Base-by-base conservation (phyloP, 768 basidiomycete species). In the Boletus reticulatus region DNA sequence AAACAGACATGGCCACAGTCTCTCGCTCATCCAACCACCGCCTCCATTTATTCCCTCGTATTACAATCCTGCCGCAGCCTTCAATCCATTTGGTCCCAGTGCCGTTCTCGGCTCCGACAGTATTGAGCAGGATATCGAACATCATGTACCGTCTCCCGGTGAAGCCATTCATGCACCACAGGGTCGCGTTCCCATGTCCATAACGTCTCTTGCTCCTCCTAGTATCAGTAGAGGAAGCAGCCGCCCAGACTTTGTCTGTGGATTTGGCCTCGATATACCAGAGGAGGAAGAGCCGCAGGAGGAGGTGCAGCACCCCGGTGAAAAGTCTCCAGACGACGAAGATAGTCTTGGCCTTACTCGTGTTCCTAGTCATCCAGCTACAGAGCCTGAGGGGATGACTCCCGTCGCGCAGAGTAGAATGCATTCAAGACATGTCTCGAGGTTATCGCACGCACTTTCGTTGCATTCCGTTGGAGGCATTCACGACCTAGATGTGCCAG, bases 211-310 rank as follows among this genome's bases (percentile, higher is more conserved):
- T 38, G 76, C 75, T 8, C 76, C 80, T 29, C 78, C 78, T 12
- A 60, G 38, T 62, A 76, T 47, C 57, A 77, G 53, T 69, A 77
- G 37, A 62, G 78, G 43, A 76, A 78, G 80, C 53, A 84, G 78
- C 43, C 78, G 83, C 36, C 83, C 87, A 6, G 90, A 94, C 69
- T 94, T 92, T 65, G 72, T 74, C 47, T 80, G 86, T 57, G 91
- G 91, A 6, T 94, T 93, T 71, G 89, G 91, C 12, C 66, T 94
- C 53, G 89, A 93, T 57, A 82, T 84, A 54, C 85, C 89, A 4
- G 84, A 89, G 56, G 89, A 91, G 64, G 84, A 81, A 37, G 89
- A 90, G 61, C 80, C 81, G 41, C 79, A 77, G 56, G 81, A 80
- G 47, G 79, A 81, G 48, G 75, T 68, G 17, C 67, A 53, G 16